Base-by-base conservation (phyloP, 306 rosid genomes). In the Prunus salicina region DNA sequence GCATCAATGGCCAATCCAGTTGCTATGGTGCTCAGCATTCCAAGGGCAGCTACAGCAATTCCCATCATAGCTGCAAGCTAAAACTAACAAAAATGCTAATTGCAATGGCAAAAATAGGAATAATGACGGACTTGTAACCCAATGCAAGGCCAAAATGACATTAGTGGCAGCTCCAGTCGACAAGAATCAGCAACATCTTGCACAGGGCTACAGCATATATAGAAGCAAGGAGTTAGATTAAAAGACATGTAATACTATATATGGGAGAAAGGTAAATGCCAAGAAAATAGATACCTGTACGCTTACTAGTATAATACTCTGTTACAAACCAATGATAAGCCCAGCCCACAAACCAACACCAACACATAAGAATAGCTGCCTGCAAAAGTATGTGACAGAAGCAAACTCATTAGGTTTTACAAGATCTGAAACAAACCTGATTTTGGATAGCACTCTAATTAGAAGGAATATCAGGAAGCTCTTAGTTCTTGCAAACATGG, bases 81-180 rank as follows among this genome's bases (percentile, higher is more conserved):
- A 95, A 95, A 80, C 99, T 90, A 72, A 95, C 91, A 83, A 85
- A 95, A 82, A 90, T 95, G 80, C 97, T 87, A 52, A 81, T 52
- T 13, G 99, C 97, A 78, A 95, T 95, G n/a, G 97, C 99, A 76
- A 95, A 89, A 49, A 92, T 95, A 18, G 97, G 99, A 81, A 95
- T 92, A 24, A 95, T 95, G 80, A 95, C 99, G 18, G 97, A 95
- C 78, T 92, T 95, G 91, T 95, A 92, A 84, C 99, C 99, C 96
- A 95, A 87, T 18, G 99, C 99, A 75, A 95, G 96, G 65, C 97
- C 99, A 83, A 95, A 41, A 95, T 95, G 81, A 95, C 93, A 84
- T 92, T 95, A 6, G 99, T 95, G 45, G 99, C 99, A 80, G 97
- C 99, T 82, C 97, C 97, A 76, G 99, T 95, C 97, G 91, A 85